Percentiles rank a stretch among this genome's conserved stretches.
These are phyloP conservation scores for Lyophyllum atratum DNA, from an alignment of 768 basidiomycete species.

Conservation along the genomic window DNA sequence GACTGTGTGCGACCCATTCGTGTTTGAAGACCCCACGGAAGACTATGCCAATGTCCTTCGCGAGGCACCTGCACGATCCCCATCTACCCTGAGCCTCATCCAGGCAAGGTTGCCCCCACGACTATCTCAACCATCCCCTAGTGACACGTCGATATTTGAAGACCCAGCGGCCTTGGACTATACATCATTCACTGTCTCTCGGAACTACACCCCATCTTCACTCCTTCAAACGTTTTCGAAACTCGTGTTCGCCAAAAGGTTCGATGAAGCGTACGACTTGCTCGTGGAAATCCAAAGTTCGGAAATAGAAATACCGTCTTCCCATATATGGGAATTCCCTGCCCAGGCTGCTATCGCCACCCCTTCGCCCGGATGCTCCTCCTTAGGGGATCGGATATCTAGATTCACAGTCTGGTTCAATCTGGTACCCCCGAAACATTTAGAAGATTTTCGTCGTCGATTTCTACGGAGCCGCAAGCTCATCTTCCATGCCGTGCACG, in stretches of 20 bases:
- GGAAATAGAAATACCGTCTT: conserved; percentile 27
- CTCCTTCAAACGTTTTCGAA: conserved; percentile 19
- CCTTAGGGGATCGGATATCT: conserved; percentile 11
- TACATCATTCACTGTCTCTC: neutral
- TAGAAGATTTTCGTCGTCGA: neutral
- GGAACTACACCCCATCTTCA: conserved; percentile 5
- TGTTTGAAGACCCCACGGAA: conserved; percentile 33
- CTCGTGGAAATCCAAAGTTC: conserved; percentile 34
- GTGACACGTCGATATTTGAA: conserved; percentile 35
- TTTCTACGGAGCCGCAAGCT: conserved; percentile 25
- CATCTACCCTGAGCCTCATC: conserved; percentile 27
- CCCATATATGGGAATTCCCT: conserved; percentile 27
- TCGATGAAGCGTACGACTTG: conserved; percentile 30
- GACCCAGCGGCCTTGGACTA: conserved; percentile 28
- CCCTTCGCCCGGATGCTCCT: neutral
- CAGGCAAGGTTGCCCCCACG: conserved; percentile 28
- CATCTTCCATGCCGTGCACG: conserved; percentile 23
- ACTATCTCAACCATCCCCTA: conserved; percentile 26
- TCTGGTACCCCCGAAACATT: conserved; percentile 28
- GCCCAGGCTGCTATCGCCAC: conserved; percentile 23
- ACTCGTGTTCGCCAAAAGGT: conserved; percentile 22
- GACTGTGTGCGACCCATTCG: neutral
- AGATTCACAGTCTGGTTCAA: conserved; percentile 33
- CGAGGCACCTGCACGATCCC: conserved; percentile 11
- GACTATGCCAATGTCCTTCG: conserved; percentile 27